Base-by-base conservation (phyloP, 805 yeast genomes). In the Danielozyma ontarioensis region DNA sequence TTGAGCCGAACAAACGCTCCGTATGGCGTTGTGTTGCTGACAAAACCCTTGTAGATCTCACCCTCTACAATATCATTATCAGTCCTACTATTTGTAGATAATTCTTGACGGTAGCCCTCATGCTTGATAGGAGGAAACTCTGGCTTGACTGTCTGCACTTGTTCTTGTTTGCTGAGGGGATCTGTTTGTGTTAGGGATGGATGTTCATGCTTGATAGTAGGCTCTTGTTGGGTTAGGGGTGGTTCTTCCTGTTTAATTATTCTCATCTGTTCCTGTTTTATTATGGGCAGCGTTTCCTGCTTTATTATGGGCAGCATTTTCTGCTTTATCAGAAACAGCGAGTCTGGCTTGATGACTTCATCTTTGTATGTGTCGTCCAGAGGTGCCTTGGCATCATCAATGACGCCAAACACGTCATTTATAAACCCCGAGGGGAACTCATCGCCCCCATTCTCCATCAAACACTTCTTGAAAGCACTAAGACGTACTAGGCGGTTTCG, bases 1-100 rank as follows among this genome's bases (percentile, higher is more conserved):
- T 49, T 35, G 32, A 89, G 52, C 7, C 74, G 56, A 0, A 87
- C 72, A 51, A 89, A 90, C 1, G 87, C 94, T 1, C 97, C 97
- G 57, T 78, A 89, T 2, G 72, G 55, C 27, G 78, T 76, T 1
- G 84, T 45, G 28, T 73, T 75, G 29, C 65, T 67, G 3, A 90
- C 81, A 17, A 42, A 56, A 0, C 95, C 97, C 18, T 55, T 55
- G 45, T 81, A 79, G 0, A 84, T 59, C 16, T 66, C 54, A 13
- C 75, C 78, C 1, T 66, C 37, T 4, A 52, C 42, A 0, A 76
- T n/a, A n/a, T n/a, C n/a, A n/a, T n/a, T n/a, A n/a, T n/a, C n/a
- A n/a, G n/a, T n/a, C n/a, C n/a, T n/a, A n/a, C n/a, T n/a, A n/a
- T n/a, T n/a, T n/a, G n/a, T n/a, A n/a, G n/a, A n/a, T n/a, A n/a